These are phyloP conservation scores for Umbelopsis sp. DNA, from an alignment of 371 early-diverging fungal species.

Conservation along the genomic window DNA sequence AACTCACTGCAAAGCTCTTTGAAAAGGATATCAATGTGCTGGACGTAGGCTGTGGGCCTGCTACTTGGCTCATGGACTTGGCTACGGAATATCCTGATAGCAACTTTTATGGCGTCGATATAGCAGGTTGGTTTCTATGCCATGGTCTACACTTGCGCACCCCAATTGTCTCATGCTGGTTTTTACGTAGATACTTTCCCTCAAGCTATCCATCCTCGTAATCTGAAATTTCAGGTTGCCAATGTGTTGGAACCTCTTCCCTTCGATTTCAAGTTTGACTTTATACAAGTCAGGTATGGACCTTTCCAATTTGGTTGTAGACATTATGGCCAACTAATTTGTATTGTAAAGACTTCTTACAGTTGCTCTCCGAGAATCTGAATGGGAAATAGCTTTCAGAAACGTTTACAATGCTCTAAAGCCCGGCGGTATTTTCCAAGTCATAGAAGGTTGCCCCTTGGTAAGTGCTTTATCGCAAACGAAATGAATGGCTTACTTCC, in stretches of 20 bases:
- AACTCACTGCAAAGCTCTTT: conserved; percentile 34
- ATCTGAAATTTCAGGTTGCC: background rate
- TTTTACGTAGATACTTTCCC: background rate
- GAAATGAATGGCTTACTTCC: too few species aligned
- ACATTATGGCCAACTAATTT: background rate
- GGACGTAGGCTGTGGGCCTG: conserved; percentile 49
- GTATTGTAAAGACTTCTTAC: background rate
- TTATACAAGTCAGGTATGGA: background rate
- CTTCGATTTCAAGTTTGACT: background rate
- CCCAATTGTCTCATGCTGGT: background rate
- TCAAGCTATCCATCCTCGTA: conserved; percentile 2
- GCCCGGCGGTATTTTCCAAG: background rate
- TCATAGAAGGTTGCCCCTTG: background rate
- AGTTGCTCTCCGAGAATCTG: background rate
- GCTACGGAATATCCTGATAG: conserved; percentile 42
- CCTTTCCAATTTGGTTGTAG: background rate
- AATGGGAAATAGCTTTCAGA: background rate
- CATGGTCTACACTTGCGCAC: background rate
- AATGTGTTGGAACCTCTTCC: background rate
- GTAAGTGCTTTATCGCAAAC: background rate
- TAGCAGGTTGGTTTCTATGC: conserved; percentile 2
- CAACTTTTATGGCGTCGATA: conserved; percentile 45
- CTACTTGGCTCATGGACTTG: conserved; percentile 49
- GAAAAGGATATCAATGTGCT: conserved; percentile 32
- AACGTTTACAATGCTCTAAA: background rate